Percentiles rank a stretch among this genome's conserved stretches.
Conservation (phyloP, 148 eudicot species). For the Limonium bicolor region DNA sequence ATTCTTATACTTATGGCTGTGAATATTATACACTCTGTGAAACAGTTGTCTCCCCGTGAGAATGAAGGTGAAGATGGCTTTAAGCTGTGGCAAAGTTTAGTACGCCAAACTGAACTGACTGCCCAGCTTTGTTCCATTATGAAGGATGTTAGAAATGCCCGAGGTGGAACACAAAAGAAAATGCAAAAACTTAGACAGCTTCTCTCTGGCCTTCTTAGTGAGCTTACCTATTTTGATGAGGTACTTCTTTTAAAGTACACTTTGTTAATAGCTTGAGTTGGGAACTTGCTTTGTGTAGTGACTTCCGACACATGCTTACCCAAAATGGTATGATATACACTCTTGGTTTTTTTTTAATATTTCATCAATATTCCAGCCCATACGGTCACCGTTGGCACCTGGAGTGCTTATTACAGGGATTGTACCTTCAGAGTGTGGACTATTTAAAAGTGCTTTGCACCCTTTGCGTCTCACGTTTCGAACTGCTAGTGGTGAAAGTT, state of each 20-base stretch:
- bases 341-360: background rate
- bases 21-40: background rate
- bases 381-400: slow-evolving; percentile 84
- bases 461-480: slow-evolving; percentile 85
- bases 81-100: slow-evolving; percentile 97
- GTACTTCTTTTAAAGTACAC: slow-evolving; percentile 17
- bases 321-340: background rate
- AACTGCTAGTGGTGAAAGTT: slow-evolving; percentile 64
- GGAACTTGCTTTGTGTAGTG: too few species aligned
- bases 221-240: slow-evolving; percentile 96
- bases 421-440: slow-evolving; percentile 74
- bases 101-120: slow-evolving; percentile 91
- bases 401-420: slow-evolving; percentile 79
- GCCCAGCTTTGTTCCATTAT: slow-evolving; percentile 90
- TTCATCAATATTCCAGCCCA: slow-evolving; percentile 56
- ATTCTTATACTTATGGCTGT: background rate
- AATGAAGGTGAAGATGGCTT: slow-evolving; percentile 71
- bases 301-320: too few species aligned
- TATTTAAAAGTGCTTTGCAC: slow-evolving; percentile 83
- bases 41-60: slow-evolving; percentile 49
- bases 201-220: slow-evolving; percentile 90
- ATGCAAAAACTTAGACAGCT: slow-evolving; percentile 96
- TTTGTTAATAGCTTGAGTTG: too few species aligned
- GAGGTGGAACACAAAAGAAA: slow-evolving; percentile 90
- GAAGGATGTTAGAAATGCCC: slow-evolving; percentile 83